Percentiles rank a stretch among this genome's conserved stretches.
phyloP scores from a whole-genome alignment of 164 flowering plant species.

The Aristolochia fimbriata region DNA sequence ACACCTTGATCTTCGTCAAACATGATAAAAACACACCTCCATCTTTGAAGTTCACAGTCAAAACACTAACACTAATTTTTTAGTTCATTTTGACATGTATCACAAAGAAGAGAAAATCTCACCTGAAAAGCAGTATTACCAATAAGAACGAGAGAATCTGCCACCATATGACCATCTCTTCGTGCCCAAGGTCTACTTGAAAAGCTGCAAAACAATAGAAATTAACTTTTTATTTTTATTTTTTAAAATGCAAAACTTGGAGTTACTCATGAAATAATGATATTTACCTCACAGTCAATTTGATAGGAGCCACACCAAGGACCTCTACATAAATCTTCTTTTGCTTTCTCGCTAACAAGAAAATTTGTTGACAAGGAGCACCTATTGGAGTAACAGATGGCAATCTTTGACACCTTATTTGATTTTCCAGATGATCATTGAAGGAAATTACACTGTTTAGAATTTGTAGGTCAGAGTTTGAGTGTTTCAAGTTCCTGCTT shows the following conservation, averaged over 20 bases:
- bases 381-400: conserved; percentile 79
- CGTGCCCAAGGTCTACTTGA: conserved; percentile 92
- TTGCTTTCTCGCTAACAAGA: conserved; percentile 62
- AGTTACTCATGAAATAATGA: not conserved
- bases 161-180: conserved; percentile 43
- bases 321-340: conserved; percentile 77
- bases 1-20: not conserved
- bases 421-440: conserved; percentile 14
- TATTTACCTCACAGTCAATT: conserved; percentile 67
- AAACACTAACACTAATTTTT: not conserved
- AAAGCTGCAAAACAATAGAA: conserved; percentile 44
- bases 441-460: conserved; percentile 12
- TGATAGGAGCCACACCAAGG: conserved; percentile 68
- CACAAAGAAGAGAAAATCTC: not conserved
- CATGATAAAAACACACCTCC: too few species aligned
- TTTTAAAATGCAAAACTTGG: not conserved
- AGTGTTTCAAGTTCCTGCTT: conserved; percentile 18
- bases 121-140: conserved; percentile 34
- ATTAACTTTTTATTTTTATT: not conserved
- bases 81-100: not conserved
- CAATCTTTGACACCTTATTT: conserved; percentile 18
- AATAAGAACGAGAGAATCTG: conserved; percentile 64
- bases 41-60: not conserved
- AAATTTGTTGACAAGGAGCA: conserved; percentile 95
- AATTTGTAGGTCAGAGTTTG: conserved; percentile 17